Evolutionary conservation across 805 yeast species (phyloP), one percentile per base, ranked within the genome.

Genomic region (Teunomyces pallodes): DNA sequence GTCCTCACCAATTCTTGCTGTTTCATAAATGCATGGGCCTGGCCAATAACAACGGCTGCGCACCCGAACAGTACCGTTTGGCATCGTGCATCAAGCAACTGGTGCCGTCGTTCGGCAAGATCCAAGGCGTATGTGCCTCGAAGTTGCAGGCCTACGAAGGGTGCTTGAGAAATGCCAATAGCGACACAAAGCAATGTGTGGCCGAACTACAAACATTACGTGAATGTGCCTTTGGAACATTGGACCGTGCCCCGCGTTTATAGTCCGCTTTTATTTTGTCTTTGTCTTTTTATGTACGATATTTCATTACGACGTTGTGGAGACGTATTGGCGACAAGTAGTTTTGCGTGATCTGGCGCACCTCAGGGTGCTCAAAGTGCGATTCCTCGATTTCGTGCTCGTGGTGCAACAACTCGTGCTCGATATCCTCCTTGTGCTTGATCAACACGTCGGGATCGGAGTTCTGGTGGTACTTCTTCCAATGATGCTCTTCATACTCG

Each of bases 401-500:
- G 62, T 88, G 96, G 62, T 86, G 94, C 52, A 88, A 74, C 47
- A 87, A 70, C 61, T 90, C 97, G 64, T 90, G 87, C 61, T 89
- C 96, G 7, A 87, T 80, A 63, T 90, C 97, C 63, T 90, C 97
- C 53, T 84, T 86, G 63, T 90, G 97, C 45, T 87, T 86, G 20
- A 80, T 69, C 57, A 77, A 75, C 26, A 90, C 90, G 46, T 88
- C 90, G 1, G 97, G 97, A 64, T 90, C 97, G 47, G 75, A 68
- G 54, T 87, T 82, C 47, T 80, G 76, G 62, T 87, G 94, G 61
- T 77, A 84, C 67, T 90, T 74, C 51, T 84, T 80, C 97, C 97
- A 92, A 65, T 91, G 98, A 65, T 91, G 97, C 48, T 88, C 84
- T 64, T 92, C 97, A 63, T 91, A 92, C 64, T 91, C 97, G 56